phyloP scores from a whole-genome alignment of 108 stramenopile species.

The Craspedostauros australis region DNA sequence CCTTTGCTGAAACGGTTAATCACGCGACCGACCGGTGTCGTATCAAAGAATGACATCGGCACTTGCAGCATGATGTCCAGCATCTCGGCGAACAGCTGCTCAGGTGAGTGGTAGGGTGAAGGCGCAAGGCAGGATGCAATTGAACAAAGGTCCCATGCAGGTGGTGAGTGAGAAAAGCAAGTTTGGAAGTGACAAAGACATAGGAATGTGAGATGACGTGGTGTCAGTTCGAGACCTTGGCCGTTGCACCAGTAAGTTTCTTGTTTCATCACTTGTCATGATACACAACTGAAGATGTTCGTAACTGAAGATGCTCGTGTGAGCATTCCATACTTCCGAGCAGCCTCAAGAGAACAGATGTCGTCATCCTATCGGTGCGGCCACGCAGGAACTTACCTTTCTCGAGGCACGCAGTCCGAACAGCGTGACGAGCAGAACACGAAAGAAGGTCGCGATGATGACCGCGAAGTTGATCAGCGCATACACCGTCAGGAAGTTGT shows the following conservation, averaged over 20 bases:
- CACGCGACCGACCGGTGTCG: conserved; percentile 50
- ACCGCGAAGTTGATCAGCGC: conserved; percentile 54
- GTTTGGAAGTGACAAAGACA: background rate
- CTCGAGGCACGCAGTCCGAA: conserved; percentile 46
- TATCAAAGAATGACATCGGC: conserved; percentile 84
- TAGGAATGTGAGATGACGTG: too few species aligned
- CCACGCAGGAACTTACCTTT: conserved; percentile 16
- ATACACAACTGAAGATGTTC: too few species aligned
- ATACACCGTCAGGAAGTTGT: conserved; percentile 55
- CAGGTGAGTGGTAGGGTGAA: background rate
- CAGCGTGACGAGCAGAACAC: conserved; percentile 42
- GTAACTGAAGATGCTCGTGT: too few species aligned
- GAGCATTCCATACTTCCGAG: too few species aligned
- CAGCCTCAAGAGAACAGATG: too few species aligned
- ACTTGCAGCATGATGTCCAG: conserved; percentile 62
- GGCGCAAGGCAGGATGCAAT: background rate
- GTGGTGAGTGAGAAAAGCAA: background rate
- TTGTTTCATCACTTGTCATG: too few species aligned
- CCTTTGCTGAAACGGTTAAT: conserved; percentile 61
- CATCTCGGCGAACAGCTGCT: conserved; percentile 39
- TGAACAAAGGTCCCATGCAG: background rate
- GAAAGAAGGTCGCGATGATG: conserved; percentile 42
- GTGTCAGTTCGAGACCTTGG: too few species aligned
- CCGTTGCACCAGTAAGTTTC: too few species aligned
- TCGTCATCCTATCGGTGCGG: too few species aligned